Percentiles rank a stretch among this genome's conserved stretches.
phyloP scores from a whole-genome alignment of 2,329 filamentous ascomycete genomes.

The Hirsutella minnesotensis region DNA sequence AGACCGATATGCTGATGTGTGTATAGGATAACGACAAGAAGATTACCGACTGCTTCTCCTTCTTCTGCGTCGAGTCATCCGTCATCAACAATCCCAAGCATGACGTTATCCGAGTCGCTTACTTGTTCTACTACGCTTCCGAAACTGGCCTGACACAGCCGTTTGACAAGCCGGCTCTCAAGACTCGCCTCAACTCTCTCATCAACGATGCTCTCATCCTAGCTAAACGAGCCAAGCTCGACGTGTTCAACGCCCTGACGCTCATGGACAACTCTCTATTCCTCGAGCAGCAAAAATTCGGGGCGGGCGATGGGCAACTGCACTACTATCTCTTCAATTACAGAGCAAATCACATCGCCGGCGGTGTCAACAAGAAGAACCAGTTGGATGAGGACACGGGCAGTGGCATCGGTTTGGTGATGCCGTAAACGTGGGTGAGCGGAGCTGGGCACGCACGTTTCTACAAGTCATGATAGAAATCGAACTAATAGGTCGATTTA shows the following conservation, averaged over 20 bases:
- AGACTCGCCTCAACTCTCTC: conserved; percentile 68
- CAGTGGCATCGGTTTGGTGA: conserved; percentile 83
- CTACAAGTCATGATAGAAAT: too few relatives aligned
- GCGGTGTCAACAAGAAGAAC: conserved; percentile 74
- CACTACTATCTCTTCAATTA: conserved; percentile 99
- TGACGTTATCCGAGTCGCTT: conserved; percentile 73
- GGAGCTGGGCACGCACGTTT: not conserved
- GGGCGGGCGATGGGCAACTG: conserved; percentile 83
- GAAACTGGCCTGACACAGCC: conserved; percentile 58
- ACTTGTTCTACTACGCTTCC: conserved; percentile 93
- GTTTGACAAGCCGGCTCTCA: conserved; percentile 46
- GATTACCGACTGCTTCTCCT: conserved; percentile 94
- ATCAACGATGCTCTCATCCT: conserved; percentile 79
- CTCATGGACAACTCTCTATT: conserved; percentile 91
- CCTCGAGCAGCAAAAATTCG: conserved; percentile 88
- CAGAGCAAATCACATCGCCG: conserved; percentile 70
- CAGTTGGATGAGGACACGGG: conserved; percentile 63
- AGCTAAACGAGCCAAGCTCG: conserved; percentile 74
- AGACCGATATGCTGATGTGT: not conserved
- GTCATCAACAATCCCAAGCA: conserved; percentile 76
- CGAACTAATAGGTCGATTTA: too few relatives aligned
- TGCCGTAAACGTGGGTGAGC: conserved; percentile 39
- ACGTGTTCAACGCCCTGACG: conserved; percentile 93
- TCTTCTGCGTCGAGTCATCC: conserved; percentile 89
- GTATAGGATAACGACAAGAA: conserved; percentile 50